These are phyloP conservation scores for Hymenoscyphus albidus DNA, from an alignment of 2,329 filamentous ascomycete species.

Conservation along the genomic window DNA sequence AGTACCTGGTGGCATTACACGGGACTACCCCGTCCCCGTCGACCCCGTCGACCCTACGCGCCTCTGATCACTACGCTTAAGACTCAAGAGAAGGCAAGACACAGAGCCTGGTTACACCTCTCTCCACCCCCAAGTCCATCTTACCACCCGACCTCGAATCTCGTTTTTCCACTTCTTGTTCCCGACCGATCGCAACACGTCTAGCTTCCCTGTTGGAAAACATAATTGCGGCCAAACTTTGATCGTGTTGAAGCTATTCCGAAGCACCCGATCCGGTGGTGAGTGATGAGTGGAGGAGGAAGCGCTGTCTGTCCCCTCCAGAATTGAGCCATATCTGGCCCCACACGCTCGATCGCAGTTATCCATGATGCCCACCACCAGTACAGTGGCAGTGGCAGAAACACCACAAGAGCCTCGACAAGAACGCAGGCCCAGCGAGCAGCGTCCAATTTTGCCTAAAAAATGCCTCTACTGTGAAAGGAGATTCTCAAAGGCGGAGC, in stretches of 20 bases:
- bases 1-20: not conserved
- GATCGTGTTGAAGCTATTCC: not conserved
- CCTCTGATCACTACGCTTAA: too few species aligned
- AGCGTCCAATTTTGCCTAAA: conserved; percentile 34
- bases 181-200: not conserved
- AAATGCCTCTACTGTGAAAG: conserved; percentile 48
- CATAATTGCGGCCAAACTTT: not conserved
- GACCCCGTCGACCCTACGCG: too few species aligned
- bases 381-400: not conserved
- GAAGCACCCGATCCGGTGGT: not conserved
- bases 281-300: not conserved
- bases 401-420: conserved; percentile 14
- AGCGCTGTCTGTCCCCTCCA: not conserved
- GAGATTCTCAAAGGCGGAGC: conserved; percentile 53
- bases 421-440: conserved; percentile 13
- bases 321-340: conserved; percentile 6
- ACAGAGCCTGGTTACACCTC: too few species aligned
- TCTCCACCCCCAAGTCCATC: too few species aligned
- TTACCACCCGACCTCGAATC: too few species aligned
- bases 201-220: too few species aligned
- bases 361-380: conserved; percentile 10
- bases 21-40: not conserved
- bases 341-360: conserved; percentile 8
- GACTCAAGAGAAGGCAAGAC: too few species aligned
- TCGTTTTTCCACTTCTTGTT: not conserved